Conservation (phyloP, 1,284 basidiomycete species). For the Melampsora americana region DNA sequence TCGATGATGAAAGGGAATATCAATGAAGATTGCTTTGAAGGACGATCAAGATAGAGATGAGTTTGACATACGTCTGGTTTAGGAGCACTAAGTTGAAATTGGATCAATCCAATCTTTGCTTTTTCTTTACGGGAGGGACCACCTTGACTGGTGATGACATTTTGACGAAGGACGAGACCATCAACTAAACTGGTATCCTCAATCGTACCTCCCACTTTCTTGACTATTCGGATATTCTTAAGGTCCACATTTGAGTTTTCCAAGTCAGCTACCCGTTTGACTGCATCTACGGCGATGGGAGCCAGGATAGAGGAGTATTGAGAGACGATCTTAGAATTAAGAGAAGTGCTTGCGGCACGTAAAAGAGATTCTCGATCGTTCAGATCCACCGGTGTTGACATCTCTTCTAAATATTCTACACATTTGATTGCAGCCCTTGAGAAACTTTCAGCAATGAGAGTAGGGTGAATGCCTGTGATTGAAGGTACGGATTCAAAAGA, state of each 20-base stretch:
- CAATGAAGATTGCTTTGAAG: constrained; percentile 10
- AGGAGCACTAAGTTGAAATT: constrained; percentile 95
- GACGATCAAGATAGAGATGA: constrained; percentile 52
- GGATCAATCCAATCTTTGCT: constrained; percentile 96
- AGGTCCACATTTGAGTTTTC: constrained; percentile 87
- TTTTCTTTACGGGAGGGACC: constrained; percentile 95
- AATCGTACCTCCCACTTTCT: constrained; percentile 98
- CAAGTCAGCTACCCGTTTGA: constrained; percentile 76
- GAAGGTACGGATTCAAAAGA: background rate
- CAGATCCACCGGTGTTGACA: constrained; percentile 88
- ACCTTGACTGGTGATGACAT: constrained; percentile 81
- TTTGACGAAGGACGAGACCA: constrained; percentile 93
- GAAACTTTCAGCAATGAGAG: constrained; percentile 94
- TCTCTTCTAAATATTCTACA: constrained; percentile 88
- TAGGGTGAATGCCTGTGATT: constrained; percentile 76
- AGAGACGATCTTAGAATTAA: constrained; percentile 99
- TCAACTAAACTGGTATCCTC: constrained; percentile 98
- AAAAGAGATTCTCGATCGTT: constrained; percentile 81
- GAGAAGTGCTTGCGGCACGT: constrained; percentile 86
- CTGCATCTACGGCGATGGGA: constrained; percentile 95
- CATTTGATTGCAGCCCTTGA: constrained; percentile 85
- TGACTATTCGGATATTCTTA: constrained; percentile 90
- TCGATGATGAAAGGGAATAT: background rate
- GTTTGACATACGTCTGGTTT: constrained; percentile 80
- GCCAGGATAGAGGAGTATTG: constrained; percentile 97